Evolutionary conservation across 495 filamentous ascomycete genomes (phyloP).

Genomic region (Venustampulla echinocandica): DNA sequence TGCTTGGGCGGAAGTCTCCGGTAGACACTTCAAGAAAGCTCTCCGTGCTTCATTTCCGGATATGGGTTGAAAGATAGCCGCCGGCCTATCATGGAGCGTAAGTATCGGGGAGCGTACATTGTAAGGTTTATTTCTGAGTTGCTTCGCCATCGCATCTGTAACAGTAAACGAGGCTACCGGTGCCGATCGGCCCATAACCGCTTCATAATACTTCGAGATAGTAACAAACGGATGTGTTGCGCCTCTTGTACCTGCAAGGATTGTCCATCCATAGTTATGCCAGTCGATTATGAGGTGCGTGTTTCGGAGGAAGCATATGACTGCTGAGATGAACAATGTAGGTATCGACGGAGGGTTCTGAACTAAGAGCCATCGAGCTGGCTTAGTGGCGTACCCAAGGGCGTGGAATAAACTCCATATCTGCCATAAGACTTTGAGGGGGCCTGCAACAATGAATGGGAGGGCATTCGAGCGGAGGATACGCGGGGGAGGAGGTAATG

Average conservation of each 20-base stretch:
- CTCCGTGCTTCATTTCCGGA: conserved; percentile 34
- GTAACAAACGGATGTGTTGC: conserved; percentile 67
- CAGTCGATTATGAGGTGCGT: conserved; percentile 86
- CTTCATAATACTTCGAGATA: conserved; percentile 70
- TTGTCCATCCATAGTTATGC: conserved; percentile 99
- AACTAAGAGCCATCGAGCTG: conserved; percentile 73
- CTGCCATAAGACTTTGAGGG: conserved; percentile 83
- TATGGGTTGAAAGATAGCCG: conserved; percentile 71
- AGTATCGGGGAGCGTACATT: conserved; percentile 52
- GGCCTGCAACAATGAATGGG: conserved; percentile 72
- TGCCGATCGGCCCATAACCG: conserved; percentile 48
- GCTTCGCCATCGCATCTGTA: conserved; percentile 73
- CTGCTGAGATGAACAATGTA: conserved; percentile 63
- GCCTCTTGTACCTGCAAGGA: conserved; percentile 61
- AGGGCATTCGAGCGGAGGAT: conserved; percentile 54
- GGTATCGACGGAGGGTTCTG: conserved; percentile 96
- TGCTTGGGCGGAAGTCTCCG: conserved; percentile 49
- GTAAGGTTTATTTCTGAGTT: conserved; percentile 56
- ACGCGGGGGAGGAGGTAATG: conserved; percentile 53
- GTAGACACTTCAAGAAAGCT: conserved; percentile 51
- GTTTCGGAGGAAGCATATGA: conserved; percentile 69
- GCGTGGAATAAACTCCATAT: conserved; percentile 56
- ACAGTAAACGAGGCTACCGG: conserved; percentile 78
- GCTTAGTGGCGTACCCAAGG: conserved; percentile 62
- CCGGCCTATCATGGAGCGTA: conserved; percentile 80